Base-by-base conservation (phyloP, 1,284 basidiomycete species). In the Taiwanofungus camphoratus region DNA sequence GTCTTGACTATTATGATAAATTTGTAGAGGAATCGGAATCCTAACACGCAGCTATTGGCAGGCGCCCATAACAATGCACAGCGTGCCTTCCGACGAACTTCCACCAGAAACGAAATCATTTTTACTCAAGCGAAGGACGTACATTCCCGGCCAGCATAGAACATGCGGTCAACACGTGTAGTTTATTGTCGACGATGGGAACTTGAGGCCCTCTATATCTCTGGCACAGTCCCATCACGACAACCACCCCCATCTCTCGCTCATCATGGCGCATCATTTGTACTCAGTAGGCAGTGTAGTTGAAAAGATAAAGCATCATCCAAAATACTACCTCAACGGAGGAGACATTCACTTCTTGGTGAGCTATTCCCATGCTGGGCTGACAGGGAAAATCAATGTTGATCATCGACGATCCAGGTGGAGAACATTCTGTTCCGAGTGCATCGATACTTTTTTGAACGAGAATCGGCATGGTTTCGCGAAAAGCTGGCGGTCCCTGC, bases 371-470 rank as follows among this genome's bases (percentile, higher is more conserved):
- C 26, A 37, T 33, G 13, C 12, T 18, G 27, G 5, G 7, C 5
- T 16, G 19, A 26, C 6, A 18, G 9, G 7, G 26, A 27, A 27
- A 13, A 27, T 27, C 26, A 27, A 13, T 27, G 26, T 15, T 48
- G 43, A 16, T 49, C 39, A 4, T n/a, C 47, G 20, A 43, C 21
- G 46, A 48, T 20, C 23, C 48, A 76, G 75, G 69, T 69, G n/a
- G 68, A 68, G 35, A 66, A 70, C 30, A 62, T 63, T 15, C 54
- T 75, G 0, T 84, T 82, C 53, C 66, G 73, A n/a, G 70, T 82
- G 0, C 80, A 85, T 49, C 64, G 68, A 11, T 76, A 75, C 26
- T 85, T 83, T 44, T 82, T 85, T 47, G 71, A 76, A 32, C 68
- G 82, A 0, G 82, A 85, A 45, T 83, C 79, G 0, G 46, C 57